These are phyloP conservation scores for Senna siamea DNA, from an alignment of 306 rosid species.

Conservation along the genomic window DNA sequence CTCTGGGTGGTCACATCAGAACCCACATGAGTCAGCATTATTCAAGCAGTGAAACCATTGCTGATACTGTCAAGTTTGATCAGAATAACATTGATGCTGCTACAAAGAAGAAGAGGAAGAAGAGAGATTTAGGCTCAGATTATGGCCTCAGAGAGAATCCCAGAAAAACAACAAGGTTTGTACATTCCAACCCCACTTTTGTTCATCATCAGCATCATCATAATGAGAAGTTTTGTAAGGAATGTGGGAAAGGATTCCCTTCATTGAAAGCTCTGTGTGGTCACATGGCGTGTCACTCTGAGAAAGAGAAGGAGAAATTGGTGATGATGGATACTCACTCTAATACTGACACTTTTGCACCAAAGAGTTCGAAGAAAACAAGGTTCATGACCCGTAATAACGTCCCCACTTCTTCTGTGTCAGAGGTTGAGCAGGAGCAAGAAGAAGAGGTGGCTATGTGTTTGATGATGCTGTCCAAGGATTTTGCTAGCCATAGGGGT, in stretches of 20 bases:
- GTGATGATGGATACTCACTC: slow-evolving; percentile 67
- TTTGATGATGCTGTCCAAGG: slow-evolving; percentile 79
- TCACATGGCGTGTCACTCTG: slow-evolving; percentile 90
- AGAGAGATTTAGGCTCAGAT: slow-evolving; percentile 61
- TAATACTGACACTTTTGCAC: slow-evolving; percentile 65
- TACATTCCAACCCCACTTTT: slow-evolving; percentile 46
- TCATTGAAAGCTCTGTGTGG: slow-evolving; percentile 84
- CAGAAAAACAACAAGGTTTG: slow-evolving; percentile 70
- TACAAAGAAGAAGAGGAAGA: slow-evolving; percentile 52
- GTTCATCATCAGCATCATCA: slow-evolving; percentile 8
- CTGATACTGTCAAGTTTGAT: slow-evolving; percentile 42
- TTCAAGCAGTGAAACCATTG: slow-evolving; percentile 7
- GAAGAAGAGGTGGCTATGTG: slow-evolving; percentile 71
- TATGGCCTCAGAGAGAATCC: slow-evolving; percentile 83
- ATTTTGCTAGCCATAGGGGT: slow-evolving; percentile 44
- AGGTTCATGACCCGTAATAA: slow-evolving; percentile 44
- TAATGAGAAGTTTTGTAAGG: slow-evolving; percentile 57
- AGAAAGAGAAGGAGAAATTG: slow-evolving; percentile 62
- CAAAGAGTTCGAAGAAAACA: slow-evolving; percentile 51
- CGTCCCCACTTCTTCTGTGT: slow-evolving; percentile 42
- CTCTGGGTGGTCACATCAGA: slow-evolving; percentile 81
- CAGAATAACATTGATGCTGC: neutral
- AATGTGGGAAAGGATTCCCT: slow-evolving; percentile 83
- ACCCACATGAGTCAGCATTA: slow-evolving; percentile 60
- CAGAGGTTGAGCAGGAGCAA: slow-evolving; percentile 58